phyloP scores from a whole-genome alignment of 2,329 filamentous ascomycete species.

The Sarocladium kiliense region DNA sequence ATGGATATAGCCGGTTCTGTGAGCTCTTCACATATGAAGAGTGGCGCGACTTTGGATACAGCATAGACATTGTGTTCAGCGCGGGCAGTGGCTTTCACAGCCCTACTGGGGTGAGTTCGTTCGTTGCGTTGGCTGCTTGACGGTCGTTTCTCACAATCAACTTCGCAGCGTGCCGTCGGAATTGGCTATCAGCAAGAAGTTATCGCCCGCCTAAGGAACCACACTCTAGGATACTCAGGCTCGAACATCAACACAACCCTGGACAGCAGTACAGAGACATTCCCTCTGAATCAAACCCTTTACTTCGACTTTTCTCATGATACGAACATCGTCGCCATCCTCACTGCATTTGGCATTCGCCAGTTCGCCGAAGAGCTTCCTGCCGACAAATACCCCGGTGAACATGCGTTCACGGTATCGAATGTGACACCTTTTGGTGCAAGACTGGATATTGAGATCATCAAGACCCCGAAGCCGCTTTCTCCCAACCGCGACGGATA shows the following conservation, averaged over 20 bases:
- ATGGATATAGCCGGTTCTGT: constrained; percentile 71
- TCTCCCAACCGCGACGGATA: constrained; percentile 50
- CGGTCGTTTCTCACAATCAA: background rate
- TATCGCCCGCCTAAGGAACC: constrained; percentile 63
- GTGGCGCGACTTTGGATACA: constrained; percentile 69
- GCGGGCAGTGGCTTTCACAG: constrained; percentile 58
- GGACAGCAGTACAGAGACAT: constrained; percentile 62
- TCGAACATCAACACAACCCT: constrained; percentile 66
- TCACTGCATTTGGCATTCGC: constrained; percentile 66
- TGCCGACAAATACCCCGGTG: constrained; percentile 45
- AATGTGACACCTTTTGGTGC: constrained; percentile 69
- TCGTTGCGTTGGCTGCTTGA: constrained; percentile 19
- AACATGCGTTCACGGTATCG: constrained; percentile 59
- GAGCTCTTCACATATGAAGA: constrained; percentile 70
- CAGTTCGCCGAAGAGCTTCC: constrained; percentile 62
- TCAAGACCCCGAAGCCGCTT: constrained; percentile 61
- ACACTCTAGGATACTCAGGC: constrained; percentile 53
- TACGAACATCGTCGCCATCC: constrained; percentile 64
- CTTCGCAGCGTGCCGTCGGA: constrained; percentile 57
- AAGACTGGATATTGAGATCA: constrained; percentile 68
- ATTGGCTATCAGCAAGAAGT: constrained; percentile 71
- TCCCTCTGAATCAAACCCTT: constrained; percentile 67
- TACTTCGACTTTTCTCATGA: constrained; percentile 79
- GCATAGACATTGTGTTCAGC: constrained; percentile 61
- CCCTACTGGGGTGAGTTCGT: constrained; percentile 49